Evolutionary conservation across 768 basidiomycete genomes (phyloP), one percentile per base, ranked within the genome.

Genomic region (Jaapia argillacea): DNA sequence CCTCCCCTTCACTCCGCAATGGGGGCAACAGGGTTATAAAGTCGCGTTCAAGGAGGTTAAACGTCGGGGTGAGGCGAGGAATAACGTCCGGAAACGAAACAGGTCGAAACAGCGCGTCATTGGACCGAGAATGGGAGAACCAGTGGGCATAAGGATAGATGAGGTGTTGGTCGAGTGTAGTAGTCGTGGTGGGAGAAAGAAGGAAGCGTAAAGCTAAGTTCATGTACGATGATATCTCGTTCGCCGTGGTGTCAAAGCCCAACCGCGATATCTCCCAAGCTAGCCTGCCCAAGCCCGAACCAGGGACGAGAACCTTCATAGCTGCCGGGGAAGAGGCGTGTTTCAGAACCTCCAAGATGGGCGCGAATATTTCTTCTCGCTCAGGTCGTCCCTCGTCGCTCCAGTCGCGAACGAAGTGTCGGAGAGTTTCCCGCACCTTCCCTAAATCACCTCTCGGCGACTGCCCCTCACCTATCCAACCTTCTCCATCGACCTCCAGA

Each of bases 381-480:
- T 85, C 81, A 4, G 27, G 31, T 2, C 55, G 51, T 1, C 81
- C 81, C 46, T 79, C 77, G 4, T 56, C 54, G 51, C 78, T 80
- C 82, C 81, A 84, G 53, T 85, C 81, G 4, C 81, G 67, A 20
- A 83, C 67, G 46, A 80, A 79, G 54, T 84, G 82, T 58, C 80
- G 81, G 47, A 85, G 53, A 2, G 76, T 57, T 56, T 83, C 79
- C 7, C 73, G 60, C 4, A 74, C 74, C 12, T 75, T 66, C 20
- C 65, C 67, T 7, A 79, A 53, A 48, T 77, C 72, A 4, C 50
- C 14, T 20, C 21, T 16, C 24, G 24, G 5, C 16, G 4, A 37
- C 5, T 48, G 45, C 28, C 21, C 33, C 26, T 42, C 24, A 14
- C 24, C 28, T 37, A 22, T 24, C n/a, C n/a, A n/a, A n/a, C n/a